Evolutionary conservation across 2,329 filamentous ascomycete genomes (phyloP).

Genomic region (Clarireedia homoeocarpa): DNA sequence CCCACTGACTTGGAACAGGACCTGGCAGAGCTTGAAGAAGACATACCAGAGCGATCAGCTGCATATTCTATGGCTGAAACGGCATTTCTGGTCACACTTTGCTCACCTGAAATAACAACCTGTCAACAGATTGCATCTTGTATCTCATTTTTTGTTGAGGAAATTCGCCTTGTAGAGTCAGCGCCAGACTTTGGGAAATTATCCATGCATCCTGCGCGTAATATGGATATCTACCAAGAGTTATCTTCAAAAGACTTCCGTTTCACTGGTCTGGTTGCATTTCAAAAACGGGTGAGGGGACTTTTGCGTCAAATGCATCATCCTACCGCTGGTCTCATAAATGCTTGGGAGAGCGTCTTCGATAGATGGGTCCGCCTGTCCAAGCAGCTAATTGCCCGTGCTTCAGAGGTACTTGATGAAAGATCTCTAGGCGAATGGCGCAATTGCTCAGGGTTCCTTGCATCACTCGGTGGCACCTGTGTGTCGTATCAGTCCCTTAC

Average conservation of each 20-base stretch:
- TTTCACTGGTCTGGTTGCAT: conserved; percentile 61
- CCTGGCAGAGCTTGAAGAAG: conserved; percentile 44
- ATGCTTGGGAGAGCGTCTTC: conserved; percentile 60
- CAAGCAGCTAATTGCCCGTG: conserved; percentile 50
- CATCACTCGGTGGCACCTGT: conserved; percentile 58
- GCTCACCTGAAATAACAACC: conserved; percentile 56
- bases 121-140: conserved; percentile 57
- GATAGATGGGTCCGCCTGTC: conserved; percentile 57
- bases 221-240: conserved; percentile 52
- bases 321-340: conserved; percentile 58
- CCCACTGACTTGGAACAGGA: conserved; percentile 34
- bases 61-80: conserved; percentile 53
- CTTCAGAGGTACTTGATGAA: conserved; percentile 46
- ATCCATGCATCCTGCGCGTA: conserved; percentile 47
- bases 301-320: conserved; percentile 52
- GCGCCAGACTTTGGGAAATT: conserved; percentile 43
- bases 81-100: conserved; percentile 54
- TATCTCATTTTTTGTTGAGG: conserved; percentile 54
- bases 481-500: conserved; percentile 47
- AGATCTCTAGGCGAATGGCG: conserved; percentile 55
- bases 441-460: conserved; percentile 61
- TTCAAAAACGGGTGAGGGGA: conserved; percentile 57
- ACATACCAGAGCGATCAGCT: conserved; percentile 45
- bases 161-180: conserved; percentile 47
- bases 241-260: conserved; percentile 56